phyloP scores from a whole-genome alignment of 257 asterid species.

The Phtheirospermum japonicum region DNA sequence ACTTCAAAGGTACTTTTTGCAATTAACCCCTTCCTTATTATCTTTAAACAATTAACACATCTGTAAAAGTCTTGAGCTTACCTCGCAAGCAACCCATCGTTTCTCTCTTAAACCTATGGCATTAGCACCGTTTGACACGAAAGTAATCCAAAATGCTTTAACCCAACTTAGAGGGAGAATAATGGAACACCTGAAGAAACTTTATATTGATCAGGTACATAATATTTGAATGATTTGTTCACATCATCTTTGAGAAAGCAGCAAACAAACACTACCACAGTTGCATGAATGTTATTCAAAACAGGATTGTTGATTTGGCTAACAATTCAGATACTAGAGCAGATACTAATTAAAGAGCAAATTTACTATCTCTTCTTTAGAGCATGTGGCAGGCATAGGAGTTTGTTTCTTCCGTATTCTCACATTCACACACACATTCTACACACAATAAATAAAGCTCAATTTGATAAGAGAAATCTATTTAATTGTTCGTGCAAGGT shows the following conservation, averaged over 20 bases:
- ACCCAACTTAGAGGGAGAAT: conserved; percentile 86
- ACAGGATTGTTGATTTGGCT: neutral
- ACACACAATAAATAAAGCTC: neutral
- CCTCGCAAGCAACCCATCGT: conserved; percentile 82
- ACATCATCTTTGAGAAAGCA: conserved; percentile 9
- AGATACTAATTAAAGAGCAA: neutral
- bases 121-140: conserved; percentile 68
- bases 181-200: conserved; percentile 66
- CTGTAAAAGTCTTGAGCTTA: conserved; percentile 28
- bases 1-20: neutral
- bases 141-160: conserved; percentile 66
- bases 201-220: conserved; percentile 19
- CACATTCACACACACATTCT: neutral
- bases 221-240: conserved; percentile 7
- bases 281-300: neutral
- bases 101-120: conserved; percentile 82
- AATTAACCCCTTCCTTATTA: neutral
- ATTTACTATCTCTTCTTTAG: neutral
- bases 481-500: neutral
- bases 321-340: conserved; percentile 11
- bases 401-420: neutral
- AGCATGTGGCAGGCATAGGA: neutral
- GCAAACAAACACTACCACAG: neutral
- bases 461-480: neutral
- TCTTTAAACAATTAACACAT: neutral